Conservation (phyloP, 805 yeast species). For the Barnettozyma vustinii region DNA sequence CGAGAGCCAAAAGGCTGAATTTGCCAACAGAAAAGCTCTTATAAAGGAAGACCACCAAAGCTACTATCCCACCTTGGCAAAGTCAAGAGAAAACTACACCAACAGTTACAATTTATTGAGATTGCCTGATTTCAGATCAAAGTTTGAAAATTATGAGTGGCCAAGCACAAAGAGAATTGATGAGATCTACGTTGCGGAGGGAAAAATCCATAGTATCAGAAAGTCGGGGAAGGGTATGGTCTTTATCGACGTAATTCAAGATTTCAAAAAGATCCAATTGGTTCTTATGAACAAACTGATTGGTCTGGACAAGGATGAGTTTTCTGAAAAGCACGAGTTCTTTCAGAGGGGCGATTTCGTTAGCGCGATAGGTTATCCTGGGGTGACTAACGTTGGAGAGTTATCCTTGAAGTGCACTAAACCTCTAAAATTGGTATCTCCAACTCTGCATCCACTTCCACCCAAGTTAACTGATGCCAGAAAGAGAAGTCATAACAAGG, state of each 20-base stretch:
- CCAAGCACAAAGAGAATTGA: slow-evolving; percentile 22
- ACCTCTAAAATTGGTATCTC: slow-evolving; percentile 53
- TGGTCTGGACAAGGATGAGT: slow-evolving; percentile 37
- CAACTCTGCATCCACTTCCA: slow-evolving; percentile 69
- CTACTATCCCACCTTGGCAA: slow-evolving; percentile 23
- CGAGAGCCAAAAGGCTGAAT: slow-evolving; percentile 20
- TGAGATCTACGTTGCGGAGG: slow-evolving; percentile 33
- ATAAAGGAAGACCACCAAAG: slow-evolving; percentile 11
- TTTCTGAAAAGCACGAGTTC: slow-evolving; percentile 29
- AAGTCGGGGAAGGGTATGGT: slow-evolving; percentile 63
- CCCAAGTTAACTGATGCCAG: slow-evolving; percentile 50
- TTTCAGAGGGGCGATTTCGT: slow-evolving; percentile 72
- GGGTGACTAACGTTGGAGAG: slow-evolving; percentile 73
- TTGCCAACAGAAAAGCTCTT: slow-evolving; percentile 20
- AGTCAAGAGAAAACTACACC: slow-evolving; percentile 10
- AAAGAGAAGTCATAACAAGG: slow-evolving; percentile 60
- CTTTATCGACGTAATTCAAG: slow-evolving; percentile 67
- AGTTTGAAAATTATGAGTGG: slow-evolving; percentile 25
- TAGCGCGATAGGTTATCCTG: slow-evolving; percentile 62
- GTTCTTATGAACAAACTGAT: slow-evolving; percentile 50
- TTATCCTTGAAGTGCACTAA: slow-evolving; percentile 55
- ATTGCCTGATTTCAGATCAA: slow-evolving; percentile 34
- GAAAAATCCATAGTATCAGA: slow-evolving; percentile 54
- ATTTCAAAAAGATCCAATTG: slow-evolving; percentile 51
- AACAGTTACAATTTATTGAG: slow-evolving; percentile 16